phyloP scores from a whole-genome alignment of 2,329 filamentous ascomycete genomes.

The Alternaria ventricosa region DNA sequence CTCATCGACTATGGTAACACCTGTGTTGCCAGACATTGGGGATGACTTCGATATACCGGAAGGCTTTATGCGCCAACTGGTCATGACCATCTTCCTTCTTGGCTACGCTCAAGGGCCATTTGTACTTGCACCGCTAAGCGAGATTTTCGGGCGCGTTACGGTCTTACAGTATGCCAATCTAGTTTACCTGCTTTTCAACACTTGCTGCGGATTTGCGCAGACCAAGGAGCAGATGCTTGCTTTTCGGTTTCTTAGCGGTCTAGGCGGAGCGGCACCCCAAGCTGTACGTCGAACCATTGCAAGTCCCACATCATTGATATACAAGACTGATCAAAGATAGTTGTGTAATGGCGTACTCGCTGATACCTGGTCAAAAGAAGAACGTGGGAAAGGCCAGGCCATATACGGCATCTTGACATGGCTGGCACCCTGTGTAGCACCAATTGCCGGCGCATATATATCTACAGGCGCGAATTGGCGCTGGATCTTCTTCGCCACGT shows the following conservation, averaged over 20 bases:
- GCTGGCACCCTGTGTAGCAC: slow-evolving; percentile 67
- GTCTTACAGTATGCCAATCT: slow-evolving; percentile 45
- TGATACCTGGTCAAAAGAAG: slow-evolving; percentile 65
- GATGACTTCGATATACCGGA: slow-evolving; percentile 42
- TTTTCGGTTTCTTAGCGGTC: slow-evolving; percentile 44
- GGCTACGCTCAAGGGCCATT: slow-evolving; percentile 48
- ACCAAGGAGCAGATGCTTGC: slow-evolving; percentile 40
- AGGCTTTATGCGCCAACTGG: slow-evolving; percentile 37
- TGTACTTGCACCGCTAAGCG: slow-evolving; percentile 44
- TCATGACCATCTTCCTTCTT: slow-evolving; percentile 48
- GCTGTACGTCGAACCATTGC: slow-evolving; percentile 27
- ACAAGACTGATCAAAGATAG: slow-evolving; percentile 9
- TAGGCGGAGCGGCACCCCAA: slow-evolving; percentile 44
- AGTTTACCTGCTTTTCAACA: slow-evolving; percentile 44
- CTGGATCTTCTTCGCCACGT: slow-evolving; percentile 74
- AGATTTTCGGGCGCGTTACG: slow-evolving; percentile 44
- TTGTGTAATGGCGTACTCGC: slow-evolving; percentile 48
- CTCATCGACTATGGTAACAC: slow-evolving; percentile 49
- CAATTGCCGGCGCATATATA: slow-evolving; percentile 37
- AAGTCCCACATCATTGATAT: not conserved
- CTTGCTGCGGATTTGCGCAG: slow-evolving; percentile 43
- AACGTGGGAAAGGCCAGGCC: slow-evolving; percentile 67
- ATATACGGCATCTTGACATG: slow-evolving; percentile 68
- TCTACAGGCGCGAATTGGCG: slow-evolving; percentile 60
- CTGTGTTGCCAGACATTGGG: slow-evolving; percentile 37